Percentiles rank a stretch among this genome's conserved stretches.
phyloP scores from a whole-genome alignment of 768 basidiomycete genomes.

The Polyporus arcularius region DNA sequence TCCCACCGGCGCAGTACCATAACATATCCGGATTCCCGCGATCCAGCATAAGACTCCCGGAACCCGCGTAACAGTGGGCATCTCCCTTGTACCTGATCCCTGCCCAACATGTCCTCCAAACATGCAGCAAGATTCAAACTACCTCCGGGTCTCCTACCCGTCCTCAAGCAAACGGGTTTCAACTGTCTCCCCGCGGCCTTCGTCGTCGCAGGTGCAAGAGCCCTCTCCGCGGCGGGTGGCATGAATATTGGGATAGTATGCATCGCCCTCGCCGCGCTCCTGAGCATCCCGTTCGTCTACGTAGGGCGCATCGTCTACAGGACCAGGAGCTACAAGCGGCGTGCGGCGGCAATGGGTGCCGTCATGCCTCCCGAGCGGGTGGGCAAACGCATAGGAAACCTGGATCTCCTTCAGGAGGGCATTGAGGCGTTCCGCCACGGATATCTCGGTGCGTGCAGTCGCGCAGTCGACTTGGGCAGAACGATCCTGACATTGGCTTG shows the following conservation, averaged over 20 bases:
- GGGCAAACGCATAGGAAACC: conserved; percentile 34
- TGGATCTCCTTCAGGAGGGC: conserved; percentile 26
- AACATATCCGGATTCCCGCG: too few species aligned
- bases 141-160: neutral
- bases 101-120: neutral
- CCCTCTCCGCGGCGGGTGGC: neutral
- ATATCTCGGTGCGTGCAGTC: neutral
- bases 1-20: too few species aligned
- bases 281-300: conserved; percentile 1
- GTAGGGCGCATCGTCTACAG: neutral
- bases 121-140: neutral
- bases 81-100: too few species aligned
- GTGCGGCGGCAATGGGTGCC: conserved; percentile 1
- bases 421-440: neutral
- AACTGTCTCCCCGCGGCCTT: neutral
- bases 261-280: neutral
- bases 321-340: neutral
- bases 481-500: neutral
- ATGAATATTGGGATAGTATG: neutral
- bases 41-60: too few species aligned
- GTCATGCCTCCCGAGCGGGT: conserved; percentile 29
- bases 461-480: neutral
- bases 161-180: neutral
- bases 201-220: neutral
- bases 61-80: too few species aligned